Evolutionary conservation across 2,329 filamentous ascomycete genomes (phyloP).

Genomic region (Epichloe bromicola): DNA sequence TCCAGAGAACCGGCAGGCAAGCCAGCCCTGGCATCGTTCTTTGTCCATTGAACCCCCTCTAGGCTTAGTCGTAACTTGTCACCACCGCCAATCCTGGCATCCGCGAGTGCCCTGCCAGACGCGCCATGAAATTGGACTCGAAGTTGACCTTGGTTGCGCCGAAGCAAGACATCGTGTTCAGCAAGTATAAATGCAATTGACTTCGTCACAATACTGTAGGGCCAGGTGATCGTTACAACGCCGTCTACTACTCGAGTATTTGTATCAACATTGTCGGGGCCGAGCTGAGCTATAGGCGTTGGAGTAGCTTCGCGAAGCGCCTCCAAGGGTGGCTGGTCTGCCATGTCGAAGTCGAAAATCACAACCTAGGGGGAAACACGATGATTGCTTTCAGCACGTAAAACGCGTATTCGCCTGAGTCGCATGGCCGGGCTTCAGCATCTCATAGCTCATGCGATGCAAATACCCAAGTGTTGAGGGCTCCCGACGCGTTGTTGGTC

Average conservation of each 20-base stretch:
- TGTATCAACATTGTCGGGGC: slow-evolving; percentile 31
- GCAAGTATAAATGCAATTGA: slow-evolving; percentile 69
- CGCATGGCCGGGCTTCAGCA: not conserved
- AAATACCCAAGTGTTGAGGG: not conserved
- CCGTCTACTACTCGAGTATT: slow-evolving; percentile 44
- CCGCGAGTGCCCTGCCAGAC: slow-evolving; percentile 56
- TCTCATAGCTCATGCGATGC: not conserved
- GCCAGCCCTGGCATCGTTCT: slow-evolving; percentile 32
- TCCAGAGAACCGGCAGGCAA: slow-evolving; percentile 39
- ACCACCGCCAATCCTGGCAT: slow-evolving; percentile 59
- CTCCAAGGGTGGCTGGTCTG: slow-evolving; percentile 11
- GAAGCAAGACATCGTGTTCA: slow-evolving; percentile 72
- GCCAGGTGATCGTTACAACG: slow-evolving; percentile 78
- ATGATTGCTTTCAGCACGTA: not conserved
- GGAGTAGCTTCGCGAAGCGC: slow-evolving; percentile 18
- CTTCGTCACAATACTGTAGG: slow-evolving; percentile 66
- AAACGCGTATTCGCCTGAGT: not conserved
- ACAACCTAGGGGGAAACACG: not conserved
- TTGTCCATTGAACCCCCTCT: slow-evolving; percentile 53
- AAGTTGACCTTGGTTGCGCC: slow-evolving; percentile 66
- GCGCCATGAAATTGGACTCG: slow-evolving; percentile 61
- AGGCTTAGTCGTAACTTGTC: slow-evolving; percentile 62
- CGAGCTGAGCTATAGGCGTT: slow-evolving; percentile 44
- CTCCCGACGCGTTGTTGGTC: not conserved
- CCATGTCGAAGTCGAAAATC: slow-evolving; percentile 10